Percentiles rank a stretch among this genome's conserved stretches.
Evolutionary conservation across 352 stramenopile genomes (phyloP).

Genomic region (Elongisporangium anandrum): DNA sequence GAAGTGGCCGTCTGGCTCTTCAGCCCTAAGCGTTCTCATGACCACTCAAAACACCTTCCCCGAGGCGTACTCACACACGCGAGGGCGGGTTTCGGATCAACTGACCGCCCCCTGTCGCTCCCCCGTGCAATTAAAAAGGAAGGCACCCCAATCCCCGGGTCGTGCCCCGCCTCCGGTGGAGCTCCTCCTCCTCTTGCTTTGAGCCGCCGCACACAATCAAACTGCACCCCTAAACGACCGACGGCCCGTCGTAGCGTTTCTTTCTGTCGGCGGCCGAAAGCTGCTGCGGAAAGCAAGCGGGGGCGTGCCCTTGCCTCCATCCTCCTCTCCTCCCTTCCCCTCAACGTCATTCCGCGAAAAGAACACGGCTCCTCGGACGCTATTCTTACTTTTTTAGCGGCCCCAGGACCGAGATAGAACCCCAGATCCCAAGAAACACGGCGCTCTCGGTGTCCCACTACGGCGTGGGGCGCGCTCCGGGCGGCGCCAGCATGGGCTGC

Average conservation of each 20-base stretch:
- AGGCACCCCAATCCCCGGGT: background rate
- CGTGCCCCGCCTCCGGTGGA: background rate
- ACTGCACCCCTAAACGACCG: background rate
- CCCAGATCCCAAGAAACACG: background rate
- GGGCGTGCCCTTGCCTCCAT: background rate
- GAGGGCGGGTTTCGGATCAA: background rate
- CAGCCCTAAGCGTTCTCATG: slow-evolving; percentile 2
- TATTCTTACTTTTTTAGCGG: background rate
- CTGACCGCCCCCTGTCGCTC: background rate
- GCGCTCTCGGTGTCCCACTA: background rate
- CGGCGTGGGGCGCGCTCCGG: background rate
- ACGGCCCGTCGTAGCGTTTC: background rate
- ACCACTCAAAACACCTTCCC: slow-evolving; percentile 5
- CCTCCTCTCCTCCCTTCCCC: background rate
- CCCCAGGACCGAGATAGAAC: background rate
- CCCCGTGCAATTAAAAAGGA: background rate
- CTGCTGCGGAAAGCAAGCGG: background rate
- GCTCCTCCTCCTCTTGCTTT: background rate
- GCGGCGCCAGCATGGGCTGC: slow-evolving; percentile 35
- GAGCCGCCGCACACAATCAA: background rate
- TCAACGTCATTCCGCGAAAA: background rate
- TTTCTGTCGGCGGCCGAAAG: background rate
- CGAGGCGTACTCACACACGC: background rate
- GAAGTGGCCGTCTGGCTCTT: slow-evolving; percentile 2
- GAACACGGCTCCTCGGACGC: background rate